Evolutionary conservation across 2,329 filamentous ascomycete genomes (phyloP), one percentile per base, ranked within the genome.

Genomic region (Fusarium clavum): DNA sequence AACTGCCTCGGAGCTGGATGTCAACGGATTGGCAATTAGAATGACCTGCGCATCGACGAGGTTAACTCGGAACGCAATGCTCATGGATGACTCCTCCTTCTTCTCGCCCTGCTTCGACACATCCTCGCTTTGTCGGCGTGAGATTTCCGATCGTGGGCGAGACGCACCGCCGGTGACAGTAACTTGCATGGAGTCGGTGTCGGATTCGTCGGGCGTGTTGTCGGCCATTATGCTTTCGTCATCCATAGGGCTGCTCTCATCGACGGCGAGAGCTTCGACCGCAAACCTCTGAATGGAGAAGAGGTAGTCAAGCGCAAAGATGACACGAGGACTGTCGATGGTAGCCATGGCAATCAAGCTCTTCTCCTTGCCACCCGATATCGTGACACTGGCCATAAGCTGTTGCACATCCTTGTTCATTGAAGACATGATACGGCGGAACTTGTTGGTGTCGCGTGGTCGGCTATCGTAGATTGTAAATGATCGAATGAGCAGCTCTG

Each of bases 41-140:
- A 99, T 97, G 46, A 98, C 90, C 76, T 99, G 97, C 1, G 96
- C 96, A 79, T 99, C 95, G 12, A 99, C 94, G 44, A 99, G 85
- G 76, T 98, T 98, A 71, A 98, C 88, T 53, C 95, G 90, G 83
- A 97, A 98, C 2, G 94, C 94, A 58, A 97, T 85, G 61, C 83
- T 92, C 86, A 94, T 94, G 6, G 84, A 77, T 32, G 77, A 60
- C 14, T 75, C 66, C 8, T 76, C 63, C 8, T 76, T 57, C 62
- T 76, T 68, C 13, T 69, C 64, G n/a, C 53, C 59, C 12, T 69
- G 56, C 22, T 71, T 67, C 14, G 72, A 67, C 18, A 51, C 58
- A 5, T 70, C 66, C 3, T 71, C 58, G 25, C 63, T 76, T 29
- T 72, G 75, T 22, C 69, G 74, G 5, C 68, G 69, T 20, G 79